phyloP scores from a whole-genome alignment of 345 rosid species.

The Odontarrhena argentea region DNA sequence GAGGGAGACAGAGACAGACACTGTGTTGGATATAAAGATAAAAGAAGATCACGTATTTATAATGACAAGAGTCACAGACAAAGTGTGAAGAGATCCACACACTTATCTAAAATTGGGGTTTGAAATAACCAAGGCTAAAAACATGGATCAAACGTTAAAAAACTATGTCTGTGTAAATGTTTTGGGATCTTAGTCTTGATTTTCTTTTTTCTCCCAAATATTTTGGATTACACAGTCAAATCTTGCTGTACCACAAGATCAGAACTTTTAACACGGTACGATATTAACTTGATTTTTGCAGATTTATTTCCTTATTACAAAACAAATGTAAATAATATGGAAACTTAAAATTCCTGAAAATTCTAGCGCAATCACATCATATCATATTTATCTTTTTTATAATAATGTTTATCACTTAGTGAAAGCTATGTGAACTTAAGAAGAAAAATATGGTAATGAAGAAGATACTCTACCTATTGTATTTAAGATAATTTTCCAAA shows the following conservation, averaged over 20 bases:
- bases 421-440: too few species aligned
- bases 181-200: conserved; percentile 27
- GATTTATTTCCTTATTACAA: not conserved
- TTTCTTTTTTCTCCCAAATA: conserved; percentile 7
- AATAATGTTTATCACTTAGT: too few species aligned
- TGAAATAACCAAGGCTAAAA: conserved; percentile 9
- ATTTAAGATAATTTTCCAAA: too few species aligned
- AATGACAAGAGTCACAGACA: conserved; percentile 21
- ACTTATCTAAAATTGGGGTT: conserved; percentile 34
- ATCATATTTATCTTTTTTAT: too few species aligned
- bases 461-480: too few species aligned
- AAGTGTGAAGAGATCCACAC: conserved; percentile 28
- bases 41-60: conserved; percentile 23
- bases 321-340: not conserved
- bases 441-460: too few species aligned
- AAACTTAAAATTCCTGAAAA: not conserved
- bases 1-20: conserved; percentile 33
- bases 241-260: conserved; percentile 19
- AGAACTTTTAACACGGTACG: not conserved
- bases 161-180: not conserved
- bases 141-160: not conserved
- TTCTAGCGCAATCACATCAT: too few species aligned
- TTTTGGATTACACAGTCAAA: conserved; percentile 33
- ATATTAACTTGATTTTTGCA: not conserved
- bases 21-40: conserved; percentile 34